Conservation (phyloP, 352 stramenopile species). For the Hyaloperonospora arabidopsidis region DNA sequence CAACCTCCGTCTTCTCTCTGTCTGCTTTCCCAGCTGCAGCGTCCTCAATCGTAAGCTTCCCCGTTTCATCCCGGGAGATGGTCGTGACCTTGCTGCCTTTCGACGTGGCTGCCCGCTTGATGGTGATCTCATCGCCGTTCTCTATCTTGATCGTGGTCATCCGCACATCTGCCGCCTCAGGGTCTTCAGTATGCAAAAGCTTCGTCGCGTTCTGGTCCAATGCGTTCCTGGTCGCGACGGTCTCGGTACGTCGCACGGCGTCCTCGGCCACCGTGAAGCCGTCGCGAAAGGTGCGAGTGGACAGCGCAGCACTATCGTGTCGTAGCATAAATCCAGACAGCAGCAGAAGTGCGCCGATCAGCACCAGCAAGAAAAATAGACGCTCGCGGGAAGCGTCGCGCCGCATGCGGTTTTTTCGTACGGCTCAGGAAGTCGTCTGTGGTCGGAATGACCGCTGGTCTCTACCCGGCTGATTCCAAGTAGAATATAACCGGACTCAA, state of each 20-base stretch:
- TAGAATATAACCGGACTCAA: too few species aligned
- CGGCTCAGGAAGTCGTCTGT: not conserved
- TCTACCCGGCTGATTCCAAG: too few species aligned
- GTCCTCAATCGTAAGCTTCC: conserved; percentile 69
- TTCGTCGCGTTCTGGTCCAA: conserved; percentile 13
- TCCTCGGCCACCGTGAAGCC: conserved; percentile 61
- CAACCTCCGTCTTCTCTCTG: not conserved
- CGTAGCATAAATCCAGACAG: conserved; percentile 55
- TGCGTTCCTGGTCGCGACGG: conserved; percentile 7
- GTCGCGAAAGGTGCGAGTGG: conserved; percentile 54
- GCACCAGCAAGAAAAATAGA: conserved; percentile 45
- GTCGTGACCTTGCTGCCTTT: conserved; percentile 63
- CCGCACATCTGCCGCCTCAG: conserved; percentile 24
- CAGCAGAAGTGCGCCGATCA: conserved; percentile 45
- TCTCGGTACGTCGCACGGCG: conserved; percentile 36
- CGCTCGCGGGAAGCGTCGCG: conserved; percentile 38
- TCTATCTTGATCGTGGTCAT: conserved; percentile 72
- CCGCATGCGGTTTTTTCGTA: conserved; percentile 14
- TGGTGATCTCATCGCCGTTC: conserved; percentile 73
- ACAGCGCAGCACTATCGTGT: conserved; percentile 28
- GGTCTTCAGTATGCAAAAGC: conserved; percentile 3
- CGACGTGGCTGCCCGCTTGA: conserved; percentile 46
- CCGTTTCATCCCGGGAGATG: conserved; percentile 61
- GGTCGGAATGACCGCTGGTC: too few species aligned
- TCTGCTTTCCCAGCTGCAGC: conserved; percentile 13